Percentiles rank a stretch among this genome's conserved stretches.
Conservation (phyloP, 371 early-diverging fungal species). For the Rhizopus stolonifer region DNA sequence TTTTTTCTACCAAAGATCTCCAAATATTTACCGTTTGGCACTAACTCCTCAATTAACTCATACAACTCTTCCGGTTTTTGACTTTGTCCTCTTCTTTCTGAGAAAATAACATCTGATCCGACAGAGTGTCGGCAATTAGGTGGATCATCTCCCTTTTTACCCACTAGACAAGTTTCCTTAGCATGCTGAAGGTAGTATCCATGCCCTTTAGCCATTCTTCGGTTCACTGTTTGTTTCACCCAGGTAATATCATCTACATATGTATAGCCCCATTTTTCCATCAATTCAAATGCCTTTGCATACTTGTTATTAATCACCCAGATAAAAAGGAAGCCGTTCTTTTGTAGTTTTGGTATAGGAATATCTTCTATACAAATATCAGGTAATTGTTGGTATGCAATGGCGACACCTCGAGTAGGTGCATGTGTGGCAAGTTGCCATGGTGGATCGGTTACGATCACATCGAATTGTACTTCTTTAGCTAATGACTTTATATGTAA, state of each 20-base stretch:
- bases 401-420: conserved; percentile 92
- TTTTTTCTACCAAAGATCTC: conserved; percentile 95
- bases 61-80: conserved; percentile 95
- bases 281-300: conserved; percentile 87
- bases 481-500: conserved; percentile 61
- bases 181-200: conserved; percentile 96
- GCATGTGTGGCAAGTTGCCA: conserved; percentile 96
- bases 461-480: conserved; percentile 84
- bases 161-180: conserved; percentile 94
- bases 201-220: conserved; percentile 94
- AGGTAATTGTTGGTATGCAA: conserved; percentile 92
- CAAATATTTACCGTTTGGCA: conserved; percentile 85
- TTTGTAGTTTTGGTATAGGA: conserved; percentile 82
- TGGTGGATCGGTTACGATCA: conserved; percentile 92
- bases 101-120: conserved; percentile 89
- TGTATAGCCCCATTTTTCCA: conserved; percentile 93
- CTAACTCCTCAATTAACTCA: conserved; percentile 87
- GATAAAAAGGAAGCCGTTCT: conserved; percentile 89
- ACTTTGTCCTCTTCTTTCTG: conserved; percentile 90
- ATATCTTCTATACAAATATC: conserved; percentile 90
- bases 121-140: conserved; percentile 74
- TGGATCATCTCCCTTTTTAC: conserved; percentile 82
- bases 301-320: conserved; percentile 98
- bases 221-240: conserved; percentile 94
- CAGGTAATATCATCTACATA: conserved; percentile 94